Evolutionary conservation across 139 green algal genomes (phyloP).

Genomic region (Chlamydomonas sp.): DNA sequence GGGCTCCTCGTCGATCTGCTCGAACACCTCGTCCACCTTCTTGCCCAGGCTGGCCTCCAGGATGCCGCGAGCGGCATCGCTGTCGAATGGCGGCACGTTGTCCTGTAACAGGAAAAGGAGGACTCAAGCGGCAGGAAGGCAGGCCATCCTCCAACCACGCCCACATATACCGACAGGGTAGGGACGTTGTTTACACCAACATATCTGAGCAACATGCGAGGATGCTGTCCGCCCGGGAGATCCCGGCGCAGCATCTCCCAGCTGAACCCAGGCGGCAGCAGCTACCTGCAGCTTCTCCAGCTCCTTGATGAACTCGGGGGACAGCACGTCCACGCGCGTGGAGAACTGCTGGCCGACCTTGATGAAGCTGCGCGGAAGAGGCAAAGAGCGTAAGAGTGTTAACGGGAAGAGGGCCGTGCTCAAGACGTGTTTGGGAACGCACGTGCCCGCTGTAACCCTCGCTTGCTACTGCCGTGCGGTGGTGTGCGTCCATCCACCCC

Average conservation of each 20-base stretch:
- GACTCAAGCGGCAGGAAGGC: too few relatives aligned
- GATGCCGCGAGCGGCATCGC: constrained; percentile 80
- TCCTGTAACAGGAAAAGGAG: constrained; percentile 73
- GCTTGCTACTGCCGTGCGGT: too few relatives aligned
- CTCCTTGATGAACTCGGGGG: constrained; percentile 95
- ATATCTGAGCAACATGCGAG: too few relatives aligned
- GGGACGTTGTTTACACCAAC: too few relatives aligned
- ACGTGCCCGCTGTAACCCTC: too few relatives aligned
- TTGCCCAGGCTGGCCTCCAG: constrained; percentile 85
- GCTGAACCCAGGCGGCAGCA: too few relatives aligned
- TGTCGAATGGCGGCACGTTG: constrained; percentile 94
- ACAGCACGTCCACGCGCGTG: constrained; percentile 95
- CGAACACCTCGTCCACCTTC: constrained; percentile 80
- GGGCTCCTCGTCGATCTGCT: constrained; percentile 84
- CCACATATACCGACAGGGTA: too few relatives aligned
- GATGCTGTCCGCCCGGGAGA: too few relatives aligned
- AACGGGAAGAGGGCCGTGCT: neutral
- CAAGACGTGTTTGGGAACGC: too few relatives aligned
- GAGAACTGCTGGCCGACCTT: constrained; percentile 97
- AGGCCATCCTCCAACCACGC: too few relatives aligned
- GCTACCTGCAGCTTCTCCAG: constrained; percentile 92
- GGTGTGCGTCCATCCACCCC: too few relatives aligned
- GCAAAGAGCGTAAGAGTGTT: constrained; percentile 47
- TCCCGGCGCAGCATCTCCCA: too few relatives aligned
- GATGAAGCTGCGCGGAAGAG: constrained; percentile 70